Evolutionary conservation across 257 asterid species (phyloP), one percentile per base, ranked within the genome.

Genomic region (Cruciata laevipes): DNA sequence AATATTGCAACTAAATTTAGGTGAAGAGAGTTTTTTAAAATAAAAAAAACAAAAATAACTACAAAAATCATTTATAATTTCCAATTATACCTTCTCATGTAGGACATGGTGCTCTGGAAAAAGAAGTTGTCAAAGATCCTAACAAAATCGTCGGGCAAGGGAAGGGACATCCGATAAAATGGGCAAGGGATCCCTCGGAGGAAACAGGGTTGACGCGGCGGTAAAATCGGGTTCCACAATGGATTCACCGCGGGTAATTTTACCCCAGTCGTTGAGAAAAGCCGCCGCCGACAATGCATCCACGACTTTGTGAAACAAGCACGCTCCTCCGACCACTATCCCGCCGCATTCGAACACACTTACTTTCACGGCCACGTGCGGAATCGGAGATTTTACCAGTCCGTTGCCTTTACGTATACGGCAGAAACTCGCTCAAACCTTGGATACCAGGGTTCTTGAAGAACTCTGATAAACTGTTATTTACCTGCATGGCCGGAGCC

Each of bases 321-420:
- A 76, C 11, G 53, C 74, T 3, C n/a, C n/a, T n/a, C 80, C 74
- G 60, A 76, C 25, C 12, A 65, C 77, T 0, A 71, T 1, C 11
- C 80, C 80, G 30, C 80, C 74, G 8, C 80, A 76, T 62, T 38
- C 55, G 23, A 67, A 76, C 11, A 1, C 7, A 12, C 76, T 71
- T 6, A 60, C 31, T 64, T 71, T 74, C 1, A 71, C 17, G 38
- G 71, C 64, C 3, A 65, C 71, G 27, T 38, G 70, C 13, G 77
- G 56, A 6, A 70, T 73, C 0, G 57, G 66, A 51, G 49, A 64
- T 25, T 68, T 59, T 25, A 67, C 80, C 0, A 71, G 61, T 42
- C 74, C 47, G 10, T 76, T 63, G 0, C 49, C 80, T 21, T 67
- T 71, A 73, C 76, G 71, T n/a, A n/a, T n/a, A n/a, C 8, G 77